Base-by-base conservation (phyloP, 768 basidiomycete species). In the Hygrocybe punicea region DNA sequence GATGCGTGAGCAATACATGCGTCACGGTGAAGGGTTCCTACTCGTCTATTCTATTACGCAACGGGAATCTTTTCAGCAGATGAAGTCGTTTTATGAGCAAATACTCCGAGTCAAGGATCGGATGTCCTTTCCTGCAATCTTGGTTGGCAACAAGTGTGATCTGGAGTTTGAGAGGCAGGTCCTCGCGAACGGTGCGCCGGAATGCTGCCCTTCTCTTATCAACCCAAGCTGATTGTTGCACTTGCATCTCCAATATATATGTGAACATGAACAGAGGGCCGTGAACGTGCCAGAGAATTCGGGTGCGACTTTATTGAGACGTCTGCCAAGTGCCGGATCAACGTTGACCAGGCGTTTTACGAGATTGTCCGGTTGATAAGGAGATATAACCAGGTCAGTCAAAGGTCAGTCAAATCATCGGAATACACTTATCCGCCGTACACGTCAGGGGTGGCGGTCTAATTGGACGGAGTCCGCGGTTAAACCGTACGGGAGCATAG, bases 41-140 rank as follows among this genome's bases (percentile, higher is more conserved):
- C 86, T 98, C 60, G 94, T 98, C 57, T 98, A 98, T 73, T 94
- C 93, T 51, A 98, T 97, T 74, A 97, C 95, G 16, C 94, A 93
- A 29, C 87, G 95, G 62, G 89, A 92, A 71, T 96, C 95, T 48
- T 98, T 98, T 68, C 93, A 98, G 73, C 93, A 98, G 81, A 95
- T 98, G 67, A 89, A 84, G 71, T 90, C 86, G 4, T 98, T 98
- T 83, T 90, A 94, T 67, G 91, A 95, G 68, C 96, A 98, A 69
- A 98, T 98, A 58, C 81, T 95, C 29, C 85, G 96, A 55, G 96
- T 98, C 56, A 98, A 98, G 75, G 96, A 98, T 72, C 89, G 90
- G 69, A 95, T 97, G 67, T 83, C 85, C 5, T 94, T 98, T 81
- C 96, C 96, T 13, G 90, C 96, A 65, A 91, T 98, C 58, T 85